Base-by-base conservation (phyloP, 345 rosid species). In the Eucalyptus decipiens region DNA sequence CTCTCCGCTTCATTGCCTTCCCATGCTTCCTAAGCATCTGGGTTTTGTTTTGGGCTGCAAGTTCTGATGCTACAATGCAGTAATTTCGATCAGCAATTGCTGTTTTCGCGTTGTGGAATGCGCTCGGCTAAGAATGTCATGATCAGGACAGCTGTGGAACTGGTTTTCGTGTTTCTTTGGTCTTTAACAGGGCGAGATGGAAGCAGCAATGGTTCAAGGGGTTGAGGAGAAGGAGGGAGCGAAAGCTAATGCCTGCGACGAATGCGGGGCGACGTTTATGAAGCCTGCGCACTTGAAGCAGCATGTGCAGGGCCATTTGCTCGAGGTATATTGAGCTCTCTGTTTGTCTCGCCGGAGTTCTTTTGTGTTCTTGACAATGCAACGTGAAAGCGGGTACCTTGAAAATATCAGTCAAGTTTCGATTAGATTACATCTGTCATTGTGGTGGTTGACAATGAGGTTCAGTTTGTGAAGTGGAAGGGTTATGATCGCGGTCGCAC, bases 221-320 rank as follows among this genome's bases (percentile, higher is more conserved):
- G 54, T 37, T n/a, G 81, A 18, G 19, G 88, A 62, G 54, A 92
- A 86, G 45, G 94, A 86, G 88, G 90, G 19, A 9, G 88, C n/a
- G 13, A 87, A 86, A 11, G 62, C 85, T 60, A 93, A 93, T 87
- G 90, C 91, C 69, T 97, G 98, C 60, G 80, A 91, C 3, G 94
- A 94, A 76, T 97, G 99, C 45, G 98, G 97, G 86, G 95, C 92
- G 56, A 89, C 90, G 58, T 97, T 97, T 89, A 97, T 87, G 88
- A 97, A 97, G 90, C 97, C 96, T 40, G 97, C 99, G 76, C 92
- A 97, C 88, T 92, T 97, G 91, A 94, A 92, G 90, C 98, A 97
- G 67, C 99, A 97, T 89, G 91, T 94, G 96, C 97, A 91, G 88
- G 94, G 98, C 86, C 99, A 97, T 90, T 97, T 95, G 0, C 90